These are phyloP conservation scores for Hirsutella minnesotensis DNA, from an alignment of 2,329 filamentous ascomycete genomes.

Conservation along the genomic window DNA sequence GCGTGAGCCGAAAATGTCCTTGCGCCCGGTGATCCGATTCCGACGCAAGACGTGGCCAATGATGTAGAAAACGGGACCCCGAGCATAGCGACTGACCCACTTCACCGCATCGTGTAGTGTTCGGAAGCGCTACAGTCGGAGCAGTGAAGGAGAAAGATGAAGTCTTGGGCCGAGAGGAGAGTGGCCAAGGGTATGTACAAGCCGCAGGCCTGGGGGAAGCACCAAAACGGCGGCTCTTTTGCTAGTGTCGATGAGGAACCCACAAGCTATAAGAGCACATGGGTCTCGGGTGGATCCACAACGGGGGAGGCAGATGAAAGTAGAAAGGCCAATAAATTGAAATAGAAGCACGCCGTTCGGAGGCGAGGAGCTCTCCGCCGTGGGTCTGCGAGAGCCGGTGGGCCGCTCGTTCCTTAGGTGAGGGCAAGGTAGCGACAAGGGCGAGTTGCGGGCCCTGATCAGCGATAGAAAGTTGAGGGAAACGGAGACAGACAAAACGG, in stretches of 20 bases:
- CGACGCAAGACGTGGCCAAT: constrained; percentile 20
- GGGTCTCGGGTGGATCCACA: not conserved
- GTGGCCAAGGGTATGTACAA: not conserved
- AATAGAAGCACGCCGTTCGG: too few relatives aligned
- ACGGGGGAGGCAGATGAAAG: not conserved
- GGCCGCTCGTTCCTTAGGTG: too few relatives aligned
- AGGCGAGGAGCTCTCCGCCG: too few relatives aligned
- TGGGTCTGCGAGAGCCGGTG: too few relatives aligned
- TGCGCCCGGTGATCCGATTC: constrained; percentile 1
- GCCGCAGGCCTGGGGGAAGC: not conserved
- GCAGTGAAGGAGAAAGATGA: not conserved
- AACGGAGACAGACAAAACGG: too few relatives aligned
- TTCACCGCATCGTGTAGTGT: constrained; percentile 15
- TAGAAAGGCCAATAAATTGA: not conserved
- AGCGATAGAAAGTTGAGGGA: too few relatives aligned
- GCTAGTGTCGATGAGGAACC: constrained; percentile 10
- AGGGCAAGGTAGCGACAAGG: too few relatives aligned
- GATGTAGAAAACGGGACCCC: constrained; percentile 15
- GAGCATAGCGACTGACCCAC: constrained; percentile 24
- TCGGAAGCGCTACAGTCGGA: constrained; percentile 1
- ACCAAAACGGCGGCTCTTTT: constrained; percentile 12
- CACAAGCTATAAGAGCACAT: not conserved
- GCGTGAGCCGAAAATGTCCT: not conserved
- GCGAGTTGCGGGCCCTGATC: too few relatives aligned
- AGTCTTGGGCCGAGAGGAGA: constrained; percentile 5